Base-by-base conservation (phyloP, 148 eudicot genomes). In the Chenopodium formosanum region DNA sequence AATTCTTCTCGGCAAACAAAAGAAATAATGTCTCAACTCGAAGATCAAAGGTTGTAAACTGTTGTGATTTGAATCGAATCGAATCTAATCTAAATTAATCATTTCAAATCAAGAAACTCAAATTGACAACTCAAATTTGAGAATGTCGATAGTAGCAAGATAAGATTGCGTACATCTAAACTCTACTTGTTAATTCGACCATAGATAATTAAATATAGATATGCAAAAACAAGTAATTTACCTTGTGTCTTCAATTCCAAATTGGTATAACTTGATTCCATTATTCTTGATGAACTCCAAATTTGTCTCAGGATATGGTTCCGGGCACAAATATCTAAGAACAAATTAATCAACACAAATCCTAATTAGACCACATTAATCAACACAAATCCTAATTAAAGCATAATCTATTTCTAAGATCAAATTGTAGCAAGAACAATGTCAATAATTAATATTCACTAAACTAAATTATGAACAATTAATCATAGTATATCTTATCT, bases 181-280 rank as follows among this genome's bases (percentile, higher is more conserved):
- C 9, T 9, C 11, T 67, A 10, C 6, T 40, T 40, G 6, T 40
- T 40, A 40, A 40, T 40, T 40, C 44, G 44, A 40, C 8, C 44
- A 6, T 40, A 40, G 1, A 6, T 40, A 40, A 40, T 6, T 40
- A 40, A 40, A 40, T 40, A 40, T 5, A 40, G 7, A 40, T 0
- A 40, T 40, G 44, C 44, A 40, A 40, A 40, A 40, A 40, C 44
- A 5, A 40, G 8, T 40, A 5, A 5, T 27, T 27, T 87, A 93
- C 97, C 90, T 95, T 95, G 79, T 89, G 83, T 27, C 94, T 74
- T 95, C 97, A 31, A 95, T 90, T 34, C 94, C 97, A 53, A 95
- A 92, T 53, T 95, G 97, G 70, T 86, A 86, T 2, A 95, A 88
- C 66, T 83, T 89, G 76, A 95, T 91, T 80, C 97, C 96, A 79